Evolutionary conservation across 2,329 filamentous ascomycete genomes (phyloP).

Genomic region (Monilinia fructicola): DNA sequence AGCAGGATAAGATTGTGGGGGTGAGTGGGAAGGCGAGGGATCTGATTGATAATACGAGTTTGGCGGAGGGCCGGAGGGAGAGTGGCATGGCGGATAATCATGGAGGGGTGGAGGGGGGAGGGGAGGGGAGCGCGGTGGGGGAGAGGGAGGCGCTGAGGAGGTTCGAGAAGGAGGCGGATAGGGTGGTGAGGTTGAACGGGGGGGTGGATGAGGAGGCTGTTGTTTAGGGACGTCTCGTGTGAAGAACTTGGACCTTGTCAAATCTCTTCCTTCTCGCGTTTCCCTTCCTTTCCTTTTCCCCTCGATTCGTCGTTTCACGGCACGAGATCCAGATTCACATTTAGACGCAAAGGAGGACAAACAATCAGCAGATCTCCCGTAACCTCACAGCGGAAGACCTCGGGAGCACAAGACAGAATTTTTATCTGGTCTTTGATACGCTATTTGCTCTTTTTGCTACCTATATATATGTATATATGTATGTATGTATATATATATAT

Average conservation of each 20-base stretch:
- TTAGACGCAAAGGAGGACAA: too few relatives aligned
- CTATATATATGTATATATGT: too few relatives aligned
- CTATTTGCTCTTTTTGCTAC: too few relatives aligned
- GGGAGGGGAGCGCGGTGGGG: background rate
- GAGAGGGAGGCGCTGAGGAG: background rate
- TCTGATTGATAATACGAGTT: slow-evolving; percentile 19
- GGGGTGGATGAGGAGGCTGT: slow-evolving; percentile 2
- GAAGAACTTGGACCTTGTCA: background rate
- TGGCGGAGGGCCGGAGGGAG: slow-evolving; percentile 13
- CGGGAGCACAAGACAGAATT: too few relatives aligned
- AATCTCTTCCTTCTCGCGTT: too few relatives aligned
- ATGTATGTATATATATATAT: too few relatives aligned
- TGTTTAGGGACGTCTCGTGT: background rate
- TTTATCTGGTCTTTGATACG: too few relatives aligned
- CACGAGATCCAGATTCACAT: too few relatives aligned
- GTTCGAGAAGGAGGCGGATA: slow-evolving; percentile 7
- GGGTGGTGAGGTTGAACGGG: background rate
- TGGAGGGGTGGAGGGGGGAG: slow-evolving; percentile 3
- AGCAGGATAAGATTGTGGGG: slow-evolving; percentile 18
- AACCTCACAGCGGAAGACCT: too few relatives aligned
- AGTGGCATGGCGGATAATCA: slow-evolving; percentile 21
- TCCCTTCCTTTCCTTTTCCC: too few relatives aligned
- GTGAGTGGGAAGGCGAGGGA: slow-evolving; percentile 4
- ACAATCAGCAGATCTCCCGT: too few relatives aligned
- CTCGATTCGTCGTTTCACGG: too few relatives aligned